phyloP scores from a whole-genome alignment of 1,284 basidiomycete genomes.

The Naganishia liquefaciens region DNA sequence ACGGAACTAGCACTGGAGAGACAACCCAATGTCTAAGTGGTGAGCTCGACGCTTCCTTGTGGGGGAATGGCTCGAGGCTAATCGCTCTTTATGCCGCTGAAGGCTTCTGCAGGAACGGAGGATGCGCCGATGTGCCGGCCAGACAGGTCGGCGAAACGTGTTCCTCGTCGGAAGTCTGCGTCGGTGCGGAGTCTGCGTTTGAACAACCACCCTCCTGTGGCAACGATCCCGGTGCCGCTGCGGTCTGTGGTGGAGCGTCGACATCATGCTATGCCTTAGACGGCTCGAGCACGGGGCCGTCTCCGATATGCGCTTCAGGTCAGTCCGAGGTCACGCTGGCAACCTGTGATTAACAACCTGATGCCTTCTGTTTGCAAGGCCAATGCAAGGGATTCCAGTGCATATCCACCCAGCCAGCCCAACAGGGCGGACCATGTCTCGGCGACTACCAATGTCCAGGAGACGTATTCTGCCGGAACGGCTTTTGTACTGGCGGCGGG shows the following conservation, averaged over 20 bases:
- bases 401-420: not conserved
- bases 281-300: not conserved
- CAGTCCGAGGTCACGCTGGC: not conserved
- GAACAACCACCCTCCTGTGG: not conserved
- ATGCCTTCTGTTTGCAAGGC: not conserved
- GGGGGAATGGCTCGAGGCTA: too few species aligned
- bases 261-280: constrained; percentile 3
- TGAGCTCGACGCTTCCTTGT: too few species aligned
- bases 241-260: constrained; percentile 4
- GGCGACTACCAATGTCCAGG: too few species aligned
- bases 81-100: too few species aligned
- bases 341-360: not conserved
- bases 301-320: constrained; percentile 11
- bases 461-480: too few species aligned
- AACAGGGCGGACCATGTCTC: too few species aligned
- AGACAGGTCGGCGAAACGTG: not conserved
- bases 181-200: not conserved
- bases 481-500: too few species aligned
- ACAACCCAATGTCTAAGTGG: too few species aligned
- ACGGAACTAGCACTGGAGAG: too few species aligned
- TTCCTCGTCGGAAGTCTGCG: not conserved
- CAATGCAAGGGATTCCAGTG: not conserved
- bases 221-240: not conserved
- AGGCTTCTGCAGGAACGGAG: not conserved
- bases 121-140: not conserved